Conservation (phyloP, 1,139 yeast genomes). For the Lipomyces yarrowii region DNA sequence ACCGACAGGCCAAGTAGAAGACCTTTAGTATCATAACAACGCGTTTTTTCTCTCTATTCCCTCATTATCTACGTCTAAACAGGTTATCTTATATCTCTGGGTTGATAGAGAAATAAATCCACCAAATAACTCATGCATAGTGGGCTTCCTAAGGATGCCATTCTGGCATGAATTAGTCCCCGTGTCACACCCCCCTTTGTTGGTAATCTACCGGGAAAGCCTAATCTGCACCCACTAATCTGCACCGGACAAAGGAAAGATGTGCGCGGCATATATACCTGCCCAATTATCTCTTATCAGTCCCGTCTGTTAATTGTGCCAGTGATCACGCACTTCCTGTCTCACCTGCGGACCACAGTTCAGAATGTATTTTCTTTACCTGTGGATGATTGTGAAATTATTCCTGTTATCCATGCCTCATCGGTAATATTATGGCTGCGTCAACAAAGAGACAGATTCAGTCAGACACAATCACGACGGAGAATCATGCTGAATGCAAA, state of each 20-base stretch:
- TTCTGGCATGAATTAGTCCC: conserved; percentile 1
- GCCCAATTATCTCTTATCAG: neutral
- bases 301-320: neutral
- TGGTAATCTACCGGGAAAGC: neutral
- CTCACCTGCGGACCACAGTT: neutral
- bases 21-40: too few relatives aligned
- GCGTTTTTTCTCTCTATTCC: neutral
- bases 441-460: too few relatives aligned
- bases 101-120: neutral
- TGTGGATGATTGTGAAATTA: conserved; percentile 1
- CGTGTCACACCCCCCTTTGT: neutral
- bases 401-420: neutral
- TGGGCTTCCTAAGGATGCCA: neutral
- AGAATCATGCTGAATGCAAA: too few relatives aligned
- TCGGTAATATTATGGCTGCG: neutral
- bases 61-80: neutral
- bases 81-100: neutral
- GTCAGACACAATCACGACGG: too few relatives aligned
- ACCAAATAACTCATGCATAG: neutral
- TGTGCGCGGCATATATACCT: neutral
- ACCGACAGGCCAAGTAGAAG: neutral
- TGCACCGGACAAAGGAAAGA: neutral
- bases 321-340: conserved; percentile 2
- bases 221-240: neutral
- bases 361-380: neutral